These are phyloP conservation scores for Pseudotsuga menziesii DNA, from an alignment of 75 land plant genomes.

Conservation along the genomic window DNA sequence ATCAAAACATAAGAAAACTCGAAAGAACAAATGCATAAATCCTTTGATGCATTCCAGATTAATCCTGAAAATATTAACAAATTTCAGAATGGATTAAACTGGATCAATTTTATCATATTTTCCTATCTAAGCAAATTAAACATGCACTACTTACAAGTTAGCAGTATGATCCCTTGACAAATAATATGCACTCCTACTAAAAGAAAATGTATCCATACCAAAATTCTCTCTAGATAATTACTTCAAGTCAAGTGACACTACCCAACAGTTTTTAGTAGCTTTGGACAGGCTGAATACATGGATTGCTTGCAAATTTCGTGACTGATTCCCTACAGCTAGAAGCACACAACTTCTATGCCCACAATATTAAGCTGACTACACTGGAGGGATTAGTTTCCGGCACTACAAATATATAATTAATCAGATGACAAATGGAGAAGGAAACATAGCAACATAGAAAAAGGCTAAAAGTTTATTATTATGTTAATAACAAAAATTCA, in stretches of 20 bases:
- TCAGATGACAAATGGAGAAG: background rate
- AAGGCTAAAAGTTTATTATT: background rate
- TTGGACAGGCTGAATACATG: background rate
- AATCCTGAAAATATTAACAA: background rate
- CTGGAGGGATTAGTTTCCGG: background rate
- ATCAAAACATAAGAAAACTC: background rate
- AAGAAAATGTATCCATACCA: background rate
- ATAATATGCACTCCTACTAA: background rate
- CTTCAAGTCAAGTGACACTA: background rate
- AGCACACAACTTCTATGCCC: background rate
- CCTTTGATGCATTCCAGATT: background rate
- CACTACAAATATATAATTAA: background rate
- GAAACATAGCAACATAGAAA: background rate
- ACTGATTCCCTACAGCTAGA: background rate
- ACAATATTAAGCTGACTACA: background rate
- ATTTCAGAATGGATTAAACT: background rate
- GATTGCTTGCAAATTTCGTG: background rate
- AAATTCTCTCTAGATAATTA: background rate
- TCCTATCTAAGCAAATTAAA: background rate
- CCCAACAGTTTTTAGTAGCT: background rate
- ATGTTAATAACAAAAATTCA: background rate
- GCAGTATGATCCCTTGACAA: background rate
- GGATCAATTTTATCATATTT: background rate
- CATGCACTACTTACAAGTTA: background rate
- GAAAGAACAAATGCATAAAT: background rate